A percentile compares a stretch with the other conserved stretches of the same genome.
Conservation (phyloP, 2,329 filamentous ascomycete genomes). For the Neobulgaria alba region DNA sequence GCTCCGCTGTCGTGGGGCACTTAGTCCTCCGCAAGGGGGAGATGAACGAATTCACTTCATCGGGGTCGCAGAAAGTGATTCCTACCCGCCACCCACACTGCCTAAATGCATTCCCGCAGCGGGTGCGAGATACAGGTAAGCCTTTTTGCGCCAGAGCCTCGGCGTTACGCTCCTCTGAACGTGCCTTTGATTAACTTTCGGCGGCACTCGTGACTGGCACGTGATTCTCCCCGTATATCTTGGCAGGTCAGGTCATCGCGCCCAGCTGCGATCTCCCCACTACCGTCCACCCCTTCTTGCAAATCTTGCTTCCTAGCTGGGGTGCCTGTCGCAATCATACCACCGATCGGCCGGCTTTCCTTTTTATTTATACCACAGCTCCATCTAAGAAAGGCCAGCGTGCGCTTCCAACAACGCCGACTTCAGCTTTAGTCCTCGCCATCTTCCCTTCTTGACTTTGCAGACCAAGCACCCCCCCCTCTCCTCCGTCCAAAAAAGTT, state of each 20-base stretch:
- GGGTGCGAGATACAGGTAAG: not conserved
- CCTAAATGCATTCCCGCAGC: not conserved
- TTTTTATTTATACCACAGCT: not conserved
- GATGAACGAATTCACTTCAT: too few species aligned
- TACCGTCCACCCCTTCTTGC: not conserved
- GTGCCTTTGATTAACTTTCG: too few species aligned
- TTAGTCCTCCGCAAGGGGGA: too few species aligned
- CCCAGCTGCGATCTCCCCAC: not conserved
- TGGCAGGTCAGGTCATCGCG: not conserved
- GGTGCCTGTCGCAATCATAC: not conserved
- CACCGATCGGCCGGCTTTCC: not conserved
- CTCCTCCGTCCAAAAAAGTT: too few species aligned
- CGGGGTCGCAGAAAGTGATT: not conserved
- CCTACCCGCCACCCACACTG: not conserved
- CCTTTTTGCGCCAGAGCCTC: too few species aligned
- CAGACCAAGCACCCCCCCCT: too few species aligned
- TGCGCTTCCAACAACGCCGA: too few species aligned
- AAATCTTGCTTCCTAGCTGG: not conserved
- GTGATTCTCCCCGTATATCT: not conserved
- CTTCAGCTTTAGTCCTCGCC: too few species aligned
- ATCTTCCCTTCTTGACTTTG: too few species aligned
- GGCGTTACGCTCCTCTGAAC: too few species aligned
- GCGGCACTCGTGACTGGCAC: not conserved
- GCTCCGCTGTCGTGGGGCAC: not conserved
- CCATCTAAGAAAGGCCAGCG: not conserved